These are phyloP conservation scores for Boletus tomentosulus DNA, from an alignment of 768 basidiomycete species.

Conservation along the genomic window DNA sequence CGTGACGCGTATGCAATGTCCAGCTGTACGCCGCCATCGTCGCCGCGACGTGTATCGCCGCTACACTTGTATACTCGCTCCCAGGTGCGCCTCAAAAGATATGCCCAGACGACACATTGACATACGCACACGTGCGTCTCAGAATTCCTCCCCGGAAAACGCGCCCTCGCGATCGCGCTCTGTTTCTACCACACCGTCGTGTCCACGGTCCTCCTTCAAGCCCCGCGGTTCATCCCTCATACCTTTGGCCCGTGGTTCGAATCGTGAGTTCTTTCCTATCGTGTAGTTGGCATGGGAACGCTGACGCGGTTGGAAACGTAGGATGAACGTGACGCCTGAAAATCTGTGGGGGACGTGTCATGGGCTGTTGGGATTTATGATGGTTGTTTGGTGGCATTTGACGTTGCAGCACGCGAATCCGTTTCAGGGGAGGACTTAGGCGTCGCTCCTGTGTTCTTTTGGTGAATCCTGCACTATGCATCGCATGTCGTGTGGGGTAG, in stretches of 20 bases:
- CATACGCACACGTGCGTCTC: background rate
- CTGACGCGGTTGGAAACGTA: background rate
- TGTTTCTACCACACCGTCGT: constrained; percentile 71
- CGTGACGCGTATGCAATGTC: too few relatives aligned
- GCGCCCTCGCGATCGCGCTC: constrained; percentile 72
- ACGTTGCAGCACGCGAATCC: constrained; percentile 53
- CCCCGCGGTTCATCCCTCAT: constrained; percentile 76
- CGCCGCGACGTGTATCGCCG: constrained; percentile 55
- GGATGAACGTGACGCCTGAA: constrained; percentile 61
- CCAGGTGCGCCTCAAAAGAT: constrained; percentile 50
- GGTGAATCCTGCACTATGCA: too few relatives aligned
- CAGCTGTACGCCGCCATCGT: constrained; percentile 69
- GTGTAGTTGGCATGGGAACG: background rate
- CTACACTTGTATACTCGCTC: constrained; percentile 62
- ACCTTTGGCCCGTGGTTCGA: constrained; percentile 61
- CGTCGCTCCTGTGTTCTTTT: background rate
- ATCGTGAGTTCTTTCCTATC: constrained; percentile 40
- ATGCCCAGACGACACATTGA: background rate
- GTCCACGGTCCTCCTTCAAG: constrained; percentile 70
- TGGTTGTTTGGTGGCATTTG: constrained; percentile 81
- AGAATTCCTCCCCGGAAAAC: constrained; percentile 86
- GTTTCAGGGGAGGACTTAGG: constrained; percentile 24
- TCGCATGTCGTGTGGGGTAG: background rate
- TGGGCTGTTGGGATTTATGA: constrained; percentile 64
- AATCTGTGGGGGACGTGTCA: constrained; percentile 68